phyloP scores from a whole-genome alignment of 2,329 filamentous ascomycete genomes.

The Epichloe scottii region DNA sequence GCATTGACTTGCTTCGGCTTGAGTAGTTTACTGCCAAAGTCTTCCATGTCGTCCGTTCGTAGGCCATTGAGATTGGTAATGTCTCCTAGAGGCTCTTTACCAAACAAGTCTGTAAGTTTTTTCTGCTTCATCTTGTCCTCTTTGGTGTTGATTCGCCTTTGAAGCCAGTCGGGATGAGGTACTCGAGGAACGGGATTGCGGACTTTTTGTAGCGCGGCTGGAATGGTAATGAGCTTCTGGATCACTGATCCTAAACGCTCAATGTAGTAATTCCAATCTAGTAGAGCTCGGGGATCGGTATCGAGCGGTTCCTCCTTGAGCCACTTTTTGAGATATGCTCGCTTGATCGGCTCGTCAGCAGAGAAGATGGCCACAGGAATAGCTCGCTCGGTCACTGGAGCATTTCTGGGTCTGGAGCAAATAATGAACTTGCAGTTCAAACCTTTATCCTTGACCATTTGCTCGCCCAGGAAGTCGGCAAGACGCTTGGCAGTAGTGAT shows the following conservation, averaged over 20 bases:
- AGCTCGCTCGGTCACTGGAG: slow-evolving; percentile 87
- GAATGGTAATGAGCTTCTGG: slow-evolving; percentile 97
- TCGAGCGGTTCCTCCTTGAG: slow-evolving; percentile 82
- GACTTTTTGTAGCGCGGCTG: slow-evolving; percentile 88
- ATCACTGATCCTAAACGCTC: slow-evolving; percentile 95
- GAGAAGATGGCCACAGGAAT: slow-evolving; percentile 96
- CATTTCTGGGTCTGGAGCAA: slow-evolving; percentile 70
- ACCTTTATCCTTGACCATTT: slow-evolving; percentile 99
- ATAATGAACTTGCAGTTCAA: slow-evolving; percentile 99
- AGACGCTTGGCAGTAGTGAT: slow-evolving; percentile 94
- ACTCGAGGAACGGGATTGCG: slow-evolving; percentile 90
- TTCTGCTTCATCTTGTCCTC: slow-evolving; percentile 98
- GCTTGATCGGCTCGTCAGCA: slow-evolving; percentile 76
- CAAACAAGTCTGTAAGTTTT: slow-evolving; percentile 92
- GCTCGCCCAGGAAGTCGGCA: slow-evolving; percentile 90
- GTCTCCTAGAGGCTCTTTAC: slow-evolving; percentile 56
- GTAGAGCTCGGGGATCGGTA: slow-evolving; percentile 77
- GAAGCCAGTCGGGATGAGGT: slow-evolving; percentile 91
- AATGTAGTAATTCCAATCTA: slow-evolving; percentile 96
- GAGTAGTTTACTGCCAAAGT: slow-evolving; percentile 58
- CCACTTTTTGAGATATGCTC: slow-evolving; percentile 88
- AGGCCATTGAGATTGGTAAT: slow-evolving; percentile 51
- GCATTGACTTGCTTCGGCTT: slow-evolving; percentile 49
- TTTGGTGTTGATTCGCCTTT: slow-evolving; percentile 83
- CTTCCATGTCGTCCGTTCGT: slow-evolving; percentile 60